A percentile compares a stretch with the other conserved stretches of the same genome.
These are phyloP conservation scores for Pythium brassicae DNA, from an alignment of 352 stramenopile species.

Conservation along the genomic window DNA sequence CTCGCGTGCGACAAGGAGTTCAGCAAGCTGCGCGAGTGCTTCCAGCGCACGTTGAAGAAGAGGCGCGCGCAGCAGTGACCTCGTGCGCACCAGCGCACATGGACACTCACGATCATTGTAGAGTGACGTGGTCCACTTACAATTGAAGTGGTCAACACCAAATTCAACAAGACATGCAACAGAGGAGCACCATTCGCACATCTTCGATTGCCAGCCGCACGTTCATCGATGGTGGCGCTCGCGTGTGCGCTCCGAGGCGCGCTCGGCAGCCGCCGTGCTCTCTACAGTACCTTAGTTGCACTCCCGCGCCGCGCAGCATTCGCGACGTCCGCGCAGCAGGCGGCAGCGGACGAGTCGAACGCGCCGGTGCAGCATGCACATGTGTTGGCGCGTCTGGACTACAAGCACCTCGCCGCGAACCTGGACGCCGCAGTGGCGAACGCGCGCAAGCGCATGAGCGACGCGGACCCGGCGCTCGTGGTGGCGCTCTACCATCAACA, in stretches of 20 bases:
- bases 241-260: constrained; percentile 5
- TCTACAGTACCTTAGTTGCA: neutral
- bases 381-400: constrained; percentile 72
- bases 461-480: constrained; percentile 59
- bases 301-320: constrained; percentile 14
- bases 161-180: neutral
- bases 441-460: constrained; percentile 58
- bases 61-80: constrained; percentile 4
- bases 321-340: constrained; percentile 19
- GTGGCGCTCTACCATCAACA: constrained; percentile 62
- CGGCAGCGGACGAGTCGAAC: constrained; percentile 14
- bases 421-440: constrained; percentile 53
- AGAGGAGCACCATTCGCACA: constrained; percentile 1
- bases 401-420: constrained; percentile 62
- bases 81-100: neutral
- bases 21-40: constrained; percentile 63
- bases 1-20: constrained; percentile 69
- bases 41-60: constrained; percentile 44
- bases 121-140: neutral
- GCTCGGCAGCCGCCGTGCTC: neutral
- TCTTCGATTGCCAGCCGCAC: neutral
- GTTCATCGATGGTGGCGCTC: constrained; percentile 9
- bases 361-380: constrained; percentile 39
- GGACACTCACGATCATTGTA: neutral
- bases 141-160: neutral